phyloP scores from a whole-genome alignment of 78 protist genomes.

The Dictyostelium purpureum region DNA sequence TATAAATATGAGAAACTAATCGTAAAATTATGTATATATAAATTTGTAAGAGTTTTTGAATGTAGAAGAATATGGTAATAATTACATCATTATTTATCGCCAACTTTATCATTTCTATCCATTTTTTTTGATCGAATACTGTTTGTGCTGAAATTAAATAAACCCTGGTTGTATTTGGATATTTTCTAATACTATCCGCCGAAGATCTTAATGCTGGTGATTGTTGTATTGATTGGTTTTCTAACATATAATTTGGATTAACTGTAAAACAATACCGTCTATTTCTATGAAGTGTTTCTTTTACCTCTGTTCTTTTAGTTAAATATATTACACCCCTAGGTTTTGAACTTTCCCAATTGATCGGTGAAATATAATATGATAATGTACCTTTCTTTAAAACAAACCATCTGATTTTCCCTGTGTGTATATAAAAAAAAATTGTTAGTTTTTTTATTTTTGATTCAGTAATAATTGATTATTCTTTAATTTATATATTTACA shows the following conservation, averaged over 20 bases:
- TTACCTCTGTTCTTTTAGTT: constrained; percentile 11
- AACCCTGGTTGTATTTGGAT: not conserved
- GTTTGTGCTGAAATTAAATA: constrained; percentile 63
- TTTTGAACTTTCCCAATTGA: constrained; percentile 46
- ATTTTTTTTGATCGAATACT: constrained; percentile 48
- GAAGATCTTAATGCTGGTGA: not conserved
- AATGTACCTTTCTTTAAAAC: constrained; percentile 46
- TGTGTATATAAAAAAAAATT: not conserved
- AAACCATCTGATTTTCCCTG: constrained; percentile 69
- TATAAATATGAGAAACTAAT: no score
- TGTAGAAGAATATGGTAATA: not conserved
- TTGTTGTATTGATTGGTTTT: not conserved
- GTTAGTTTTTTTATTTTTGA: no score
- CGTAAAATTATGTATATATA: not conserved
- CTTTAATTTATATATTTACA: not conserved
- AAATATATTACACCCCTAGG: constrained; percentile 43
- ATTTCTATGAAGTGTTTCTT: constrained; percentile 18
- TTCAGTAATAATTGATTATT: not conserved
- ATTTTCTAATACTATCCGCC: not conserved
- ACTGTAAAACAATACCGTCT: constrained; percentile 55
- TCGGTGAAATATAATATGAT: constrained; percentile 33
- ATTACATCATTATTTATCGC: not conserved
- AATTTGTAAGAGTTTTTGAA: not conserved
- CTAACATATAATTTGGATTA: constrained; percentile 1
- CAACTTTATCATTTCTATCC: constrained; percentile 51